A percentile compares a stretch with the other conserved stretches of the same genome.
phyloP scores from a whole-genome alignment of 495 filamentous ascomycete genomes.

The Hamigera avellanea region DNA sequence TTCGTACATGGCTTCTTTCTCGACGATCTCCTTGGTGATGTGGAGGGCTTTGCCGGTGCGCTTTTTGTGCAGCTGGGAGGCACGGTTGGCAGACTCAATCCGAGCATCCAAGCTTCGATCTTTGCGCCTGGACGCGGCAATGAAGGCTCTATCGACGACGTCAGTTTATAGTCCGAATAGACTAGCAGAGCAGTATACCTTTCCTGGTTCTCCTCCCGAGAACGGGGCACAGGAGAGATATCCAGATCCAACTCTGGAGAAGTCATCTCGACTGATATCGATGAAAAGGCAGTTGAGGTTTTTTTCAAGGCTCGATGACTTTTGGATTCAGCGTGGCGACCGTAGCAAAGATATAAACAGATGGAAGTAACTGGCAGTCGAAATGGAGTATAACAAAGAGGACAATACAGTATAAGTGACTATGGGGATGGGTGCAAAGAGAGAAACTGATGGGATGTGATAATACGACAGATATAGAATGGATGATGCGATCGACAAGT shows the following conservation, averaged over 20 bases:
- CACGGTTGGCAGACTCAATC: constrained; percentile 75
- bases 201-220: constrained; percentile 81
- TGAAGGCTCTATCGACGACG: constrained; percentile 56
- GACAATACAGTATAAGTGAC: too few relatives aligned
- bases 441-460: too few relatives aligned
- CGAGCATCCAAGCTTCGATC: constrained; percentile 86
- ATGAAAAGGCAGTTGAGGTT: too few relatives aligned
- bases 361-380: too few relatives aligned
- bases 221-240: constrained; percentile 25
- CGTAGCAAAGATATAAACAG: too few relatives aligned
- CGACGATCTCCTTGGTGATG: constrained; percentile 78
- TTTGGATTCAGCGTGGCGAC: too few relatives aligned
- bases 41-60: constrained; percentile 76
- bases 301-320: too few relatives aligned
- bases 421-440: too few relatives aligned
- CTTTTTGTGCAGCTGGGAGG: constrained; percentile 82
- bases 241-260: constrained; percentile 24
- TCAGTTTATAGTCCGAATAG: constrained; percentile 3
- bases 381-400: too few relatives aligned
- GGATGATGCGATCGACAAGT: too few relatives aligned
- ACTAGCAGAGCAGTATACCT: too few relatives aligned
- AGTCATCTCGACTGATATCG: constrained; percentile 7
- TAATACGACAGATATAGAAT: too few relatives aligned
- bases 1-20: constrained; percentile 95
- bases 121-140: constrained; percentile 83